Base-by-base conservation (phyloP, 106 monocot species). In the Allium fistulosum region DNA sequence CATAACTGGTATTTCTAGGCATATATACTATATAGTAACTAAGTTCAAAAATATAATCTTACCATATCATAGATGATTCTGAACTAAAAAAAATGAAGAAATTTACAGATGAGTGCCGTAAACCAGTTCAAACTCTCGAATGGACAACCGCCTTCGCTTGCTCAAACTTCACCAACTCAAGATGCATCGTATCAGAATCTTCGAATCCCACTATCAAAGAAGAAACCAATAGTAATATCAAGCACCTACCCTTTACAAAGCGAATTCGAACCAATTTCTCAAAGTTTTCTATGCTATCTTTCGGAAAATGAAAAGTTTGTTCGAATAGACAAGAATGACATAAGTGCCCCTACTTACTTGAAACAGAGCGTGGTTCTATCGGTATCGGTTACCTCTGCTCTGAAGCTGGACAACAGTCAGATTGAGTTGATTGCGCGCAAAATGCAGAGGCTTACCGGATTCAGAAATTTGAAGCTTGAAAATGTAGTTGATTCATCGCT, bases 361-460 rank as follows among this genome's bases (percentile, higher is more conserved):
- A 11, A 15, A 10, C 58, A 22, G 9, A 57, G 3, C 16, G 4
- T 59, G 18, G 76, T 71, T 48, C 80, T 94, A 6, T 56, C 73
- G 0, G 85, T 92, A 26, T 46, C 80, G 0, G 88, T 96, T 49
- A 78, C 78, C 6, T 92, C 96, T 10, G 96, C 96, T 0, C 76
- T 88, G 75, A 69, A 78, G 61, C 82, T 96, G 16, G 96, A 91
- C 10, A 53, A 65, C 27, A 80, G 57, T 51, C 96, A 96, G 72
- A 82, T 86, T 17, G 82, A 84, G 45, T 68, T 82, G 60, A 96
- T 96, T 9, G 76, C 83, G 1, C 72, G 65, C 70, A 96, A 96
- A 78, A 92, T 96, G 92, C 76, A 59, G 68, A 82, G 69, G 69
- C 66, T 96, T 49, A 96, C 96, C 0, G 92, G 96, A 1, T 85